Evolutionary conservation across 805 yeast genomes (phyloP).

Genomic region (Lachancea quebecensis): DNA sequence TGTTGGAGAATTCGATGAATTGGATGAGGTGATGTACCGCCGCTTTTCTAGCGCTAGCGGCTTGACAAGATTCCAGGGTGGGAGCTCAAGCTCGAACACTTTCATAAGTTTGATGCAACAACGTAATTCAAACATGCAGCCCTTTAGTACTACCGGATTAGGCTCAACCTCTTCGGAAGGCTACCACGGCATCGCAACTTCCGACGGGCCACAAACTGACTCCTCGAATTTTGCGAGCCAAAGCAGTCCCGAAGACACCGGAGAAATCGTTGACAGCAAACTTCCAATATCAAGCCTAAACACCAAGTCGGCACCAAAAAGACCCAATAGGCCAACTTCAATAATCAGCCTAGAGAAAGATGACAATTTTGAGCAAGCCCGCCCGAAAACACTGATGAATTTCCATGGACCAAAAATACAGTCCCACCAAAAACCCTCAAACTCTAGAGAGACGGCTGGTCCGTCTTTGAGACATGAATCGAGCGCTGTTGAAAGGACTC

Average conservation of each 20-base stretch:
- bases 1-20: conserved; percentile 26
- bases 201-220: background rate
- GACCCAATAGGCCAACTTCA: conserved; percentile 7
- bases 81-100: conserved; percentile 3
- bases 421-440: background rate
- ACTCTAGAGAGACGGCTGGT: background rate
- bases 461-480: background rate
- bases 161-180: background rate
- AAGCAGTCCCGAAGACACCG: background rate
- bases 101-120: background rate
- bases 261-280: background rate
- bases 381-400: too few species aligned
- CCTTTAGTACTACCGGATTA: background rate
- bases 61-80: background rate
- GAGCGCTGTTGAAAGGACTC: background rate
- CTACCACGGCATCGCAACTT: background rate
- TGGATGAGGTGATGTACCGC: conserved; percentile 28
- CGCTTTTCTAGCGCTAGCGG: conserved; percentile 14
- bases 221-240: background rate
- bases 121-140: background rate
- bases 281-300: background rate
- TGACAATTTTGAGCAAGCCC: background rate
- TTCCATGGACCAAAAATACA: too few species aligned
- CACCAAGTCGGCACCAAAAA: background rate
- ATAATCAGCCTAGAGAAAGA: conserved; percentile 4